phyloP scores from a whole-genome alignment of 441 rosid genomes.

The Hura crepitans region DNA sequence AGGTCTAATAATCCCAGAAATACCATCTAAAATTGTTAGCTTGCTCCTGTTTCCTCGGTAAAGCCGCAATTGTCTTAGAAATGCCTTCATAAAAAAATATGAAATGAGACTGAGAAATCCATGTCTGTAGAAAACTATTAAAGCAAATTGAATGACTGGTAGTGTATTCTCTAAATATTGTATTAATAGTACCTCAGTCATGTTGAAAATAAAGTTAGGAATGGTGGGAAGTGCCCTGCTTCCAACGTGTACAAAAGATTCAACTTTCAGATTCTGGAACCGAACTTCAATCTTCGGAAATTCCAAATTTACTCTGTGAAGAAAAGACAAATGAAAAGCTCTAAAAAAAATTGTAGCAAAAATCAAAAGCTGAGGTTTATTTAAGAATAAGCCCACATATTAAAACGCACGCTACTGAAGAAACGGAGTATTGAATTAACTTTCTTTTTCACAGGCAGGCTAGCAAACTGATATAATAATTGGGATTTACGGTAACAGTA shows the following conservation, averaged over 20 bases:
- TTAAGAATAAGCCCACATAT: not conserved
- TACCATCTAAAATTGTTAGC: constrained; percentile 70
- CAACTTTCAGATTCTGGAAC: constrained; percentile 66
- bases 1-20: constrained; percentile 82
- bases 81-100: constrained; percentile 38
- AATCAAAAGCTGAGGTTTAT: not conserved
- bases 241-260: constrained; percentile 85
- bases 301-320: constrained; percentile 75
- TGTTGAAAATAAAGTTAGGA: constrained; percentile 84
- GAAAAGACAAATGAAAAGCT: not conserved
- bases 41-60: constrained; percentile 63
- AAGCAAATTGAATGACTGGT: not conserved
- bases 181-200: constrained; percentile 57
- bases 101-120: not conserved
- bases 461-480: not conserved
- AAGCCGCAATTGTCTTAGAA: constrained; percentile 57
- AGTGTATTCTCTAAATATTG: not conserved
- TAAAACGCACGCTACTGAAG: not conserved
- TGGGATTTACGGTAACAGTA: not conserved
- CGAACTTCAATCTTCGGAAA: constrained; percentile 92
- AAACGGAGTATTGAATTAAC: not conserved
- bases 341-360: not conserved
- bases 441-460: not conserved
- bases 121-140: not conserved
- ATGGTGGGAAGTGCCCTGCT: constrained; percentile 96